A percentile compares a stretch with the other conserved stretches of the same genome.
Evolutionary conservation across 106 monocot species (phyloP).

Genomic region (Dactylorhiza incarnata): DNA sequence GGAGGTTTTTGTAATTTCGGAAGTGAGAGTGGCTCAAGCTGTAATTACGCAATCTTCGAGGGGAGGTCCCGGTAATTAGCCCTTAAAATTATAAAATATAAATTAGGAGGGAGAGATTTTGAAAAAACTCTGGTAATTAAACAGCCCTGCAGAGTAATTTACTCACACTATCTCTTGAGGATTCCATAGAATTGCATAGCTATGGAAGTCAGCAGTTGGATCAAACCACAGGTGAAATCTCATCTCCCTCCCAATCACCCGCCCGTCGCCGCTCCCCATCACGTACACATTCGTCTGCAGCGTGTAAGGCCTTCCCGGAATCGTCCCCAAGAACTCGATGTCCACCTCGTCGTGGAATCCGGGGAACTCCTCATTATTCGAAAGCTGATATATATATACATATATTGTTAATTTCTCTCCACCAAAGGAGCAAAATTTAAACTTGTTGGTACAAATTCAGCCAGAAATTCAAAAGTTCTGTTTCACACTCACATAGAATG

Average conservation of each 20-base stretch:
- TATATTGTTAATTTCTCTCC: neutral
- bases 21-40: too few relatives aligned
- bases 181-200: conserved; percentile 78
- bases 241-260: conserved; percentile 76
- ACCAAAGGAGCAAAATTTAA: too few relatives aligned
- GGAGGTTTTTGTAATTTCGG: too few relatives aligned
- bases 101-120: too few relatives aligned
- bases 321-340: conserved; percentile 67
- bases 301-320: conserved; percentile 54
- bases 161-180: conserved; percentile 57
- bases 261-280: conserved; percentile 66
- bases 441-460: too few relatives aligned
- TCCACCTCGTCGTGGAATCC: conserved; percentile 73
- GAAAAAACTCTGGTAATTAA: too few relatives aligned
- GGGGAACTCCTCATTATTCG: conserved; percentile 57
- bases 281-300: conserved; percentile 76
- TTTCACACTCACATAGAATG: conserved; percentile 39
- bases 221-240: conserved; percentile 92
- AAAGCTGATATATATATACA: conserved; percentile 27
- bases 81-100: too few relatives aligned
- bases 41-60: too few relatives aligned
- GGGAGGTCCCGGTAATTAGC: too few relatives aligned
- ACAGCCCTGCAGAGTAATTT: neutral
- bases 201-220: conserved; percentile 66
- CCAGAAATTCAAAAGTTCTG: neutral